Evolutionary conservation across 371 early-diverging fungal species (phyloP), one percentile per base, ranked within the genome.

Genomic region (Rhizopus delemar): DNA sequence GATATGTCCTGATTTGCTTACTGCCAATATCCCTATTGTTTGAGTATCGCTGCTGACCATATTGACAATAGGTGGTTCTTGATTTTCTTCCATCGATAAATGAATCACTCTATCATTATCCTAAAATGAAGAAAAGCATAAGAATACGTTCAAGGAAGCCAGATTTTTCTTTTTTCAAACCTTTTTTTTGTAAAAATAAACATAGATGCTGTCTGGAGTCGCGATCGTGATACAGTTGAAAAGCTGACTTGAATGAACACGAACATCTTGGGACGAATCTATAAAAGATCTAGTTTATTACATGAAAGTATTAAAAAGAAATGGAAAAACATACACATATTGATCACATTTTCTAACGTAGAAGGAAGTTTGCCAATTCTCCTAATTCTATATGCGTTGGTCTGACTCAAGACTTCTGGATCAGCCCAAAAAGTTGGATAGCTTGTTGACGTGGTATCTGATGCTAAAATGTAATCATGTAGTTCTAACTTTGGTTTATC

Each of bases 341-440:
- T 29, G 31, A 48, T 9, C 4, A 29, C 9, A 28, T 5, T 8
- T 48, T 29, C 48, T 28, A 48, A 29, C 7, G 29, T 8, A 48
- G 48, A 28, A 29, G 48, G 48, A 29, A 48, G 29, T 29, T 48
- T 48, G 8, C 48, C 16, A 29, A 8, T 29, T 8, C 29, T 4
- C 7, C 8, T 9, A 5, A 48, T 29, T 15, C 48, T 48, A 48
- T 48, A 48, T 9, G 28, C 48, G 29, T 28, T 29, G 22, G 48
- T 48, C 15, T 48, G 48, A 48, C 48, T 48, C 29, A 48, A 29
- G 12, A 48, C 28, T 29, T 22, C 31, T 22, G 48, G 29, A 48
- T 48, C 29, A 29, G 48, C 29, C 48, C 48, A 48, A 48, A 29
- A 29, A 28, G 48, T 12, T 48, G 48, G 48, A 48, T 48, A 48